Base-by-base conservation (phyloP, 2,329 filamentous ascomycete species). In the Monosporascus sp. region DNA sequence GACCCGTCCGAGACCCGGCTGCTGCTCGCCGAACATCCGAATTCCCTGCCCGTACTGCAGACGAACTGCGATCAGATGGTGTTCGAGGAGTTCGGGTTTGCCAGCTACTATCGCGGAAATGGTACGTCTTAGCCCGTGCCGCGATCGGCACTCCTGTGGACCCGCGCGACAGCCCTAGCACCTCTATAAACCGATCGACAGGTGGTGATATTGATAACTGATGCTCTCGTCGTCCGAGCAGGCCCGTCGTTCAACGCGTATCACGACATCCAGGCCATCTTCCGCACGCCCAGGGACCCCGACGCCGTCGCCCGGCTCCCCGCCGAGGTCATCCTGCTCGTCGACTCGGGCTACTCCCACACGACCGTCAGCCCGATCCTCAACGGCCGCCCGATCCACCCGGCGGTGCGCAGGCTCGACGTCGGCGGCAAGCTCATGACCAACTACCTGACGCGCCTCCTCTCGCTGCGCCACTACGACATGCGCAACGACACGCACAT, bases 21-120 rank as follows among this genome's bases (percentile, higher is more conserved):
- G 53, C 74, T 99, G 4, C 79, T 97, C 49, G 85, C 89, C 1
- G 94, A 99, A 70, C 88, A 91, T 46, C 87, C 91, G 4, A 96
- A 95, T 71, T 85, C 87, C 4, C 79, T 96, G 52, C 85, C 87
- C 1, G 84, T 85, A 14, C 73, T 99, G 58, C 91, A 97, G 71
- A 83, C 86, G 40, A 94, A 97, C 68, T 91, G 90, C 62, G 94
- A 99, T 66, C 93, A 99, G 75, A 91, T 99, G 66, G 84, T 97
- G 1, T 97, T 99, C 76, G 94, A 99, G 68, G 92, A 97, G 68
- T 99, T 94, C 74, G 90, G 90, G 2, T 99, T 99, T 71, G 83
- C 87, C 11, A 87, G 88, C 60, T 96, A 96, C 72, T 88, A 87
- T 59, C 84, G 94, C 56, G 86, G 83, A 53, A 76, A 89, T 59